Evolutionary conservation across 441 rosid genomes (phyloP).

Genomic region (Arabidopsis hybrid): DNA sequence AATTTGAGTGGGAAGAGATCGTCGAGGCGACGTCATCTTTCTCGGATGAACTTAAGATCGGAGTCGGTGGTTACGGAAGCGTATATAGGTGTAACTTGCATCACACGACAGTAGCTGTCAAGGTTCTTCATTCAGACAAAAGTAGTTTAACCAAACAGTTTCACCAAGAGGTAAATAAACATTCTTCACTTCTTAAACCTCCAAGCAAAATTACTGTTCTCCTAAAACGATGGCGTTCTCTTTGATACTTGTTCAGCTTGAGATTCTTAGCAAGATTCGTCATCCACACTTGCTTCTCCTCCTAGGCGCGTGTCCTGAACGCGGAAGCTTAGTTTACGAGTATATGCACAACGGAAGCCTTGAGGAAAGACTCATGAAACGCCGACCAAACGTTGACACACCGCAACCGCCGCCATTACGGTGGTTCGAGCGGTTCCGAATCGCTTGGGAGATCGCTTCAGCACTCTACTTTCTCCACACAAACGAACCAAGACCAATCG

Average conservation of each 20-base stretch:
- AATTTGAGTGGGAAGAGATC: slow-evolving; percentile 87
- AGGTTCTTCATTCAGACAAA: slow-evolving; percentile 80
- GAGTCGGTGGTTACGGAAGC: slow-evolving; percentile 88
- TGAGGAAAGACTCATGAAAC: slow-evolving; percentile 72
- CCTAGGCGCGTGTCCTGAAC: slow-evolving; percentile 93
- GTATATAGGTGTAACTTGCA: slow-evolving; percentile 80
- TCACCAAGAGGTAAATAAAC: slow-evolving; percentile 72
- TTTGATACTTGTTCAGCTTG: slow-evolving; percentile 60
- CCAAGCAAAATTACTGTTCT: not conserved
- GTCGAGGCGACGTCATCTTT: slow-evolving; percentile 81
- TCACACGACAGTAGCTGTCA: slow-evolving; percentile 83
- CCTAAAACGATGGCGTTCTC: slow-evolving; percentile 3
- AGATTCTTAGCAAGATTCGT: slow-evolving; percentile 80
- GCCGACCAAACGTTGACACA: slow-evolving; percentile 57
- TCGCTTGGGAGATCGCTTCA: slow-evolving; percentile 94
- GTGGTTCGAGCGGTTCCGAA: slow-evolving; percentile 80
- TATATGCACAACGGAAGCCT: slow-evolving; percentile 93
- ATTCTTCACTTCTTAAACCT: not conserved
- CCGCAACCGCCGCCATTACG: slow-evolving; percentile 70
- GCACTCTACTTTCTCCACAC: slow-evolving; percentile 85
- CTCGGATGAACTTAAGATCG: slow-evolving; percentile 73
- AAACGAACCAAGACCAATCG: slow-evolving; percentile 74
- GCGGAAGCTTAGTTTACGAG: slow-evolving; percentile 83
- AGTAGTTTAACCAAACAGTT: slow-evolving; percentile 66
- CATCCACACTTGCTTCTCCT: slow-evolving; percentile 96